These are phyloP conservation scores for Trametes sanguinea DNA, from an alignment of 768 basidiomycete genomes.

Conservation along the genomic window DNA sequence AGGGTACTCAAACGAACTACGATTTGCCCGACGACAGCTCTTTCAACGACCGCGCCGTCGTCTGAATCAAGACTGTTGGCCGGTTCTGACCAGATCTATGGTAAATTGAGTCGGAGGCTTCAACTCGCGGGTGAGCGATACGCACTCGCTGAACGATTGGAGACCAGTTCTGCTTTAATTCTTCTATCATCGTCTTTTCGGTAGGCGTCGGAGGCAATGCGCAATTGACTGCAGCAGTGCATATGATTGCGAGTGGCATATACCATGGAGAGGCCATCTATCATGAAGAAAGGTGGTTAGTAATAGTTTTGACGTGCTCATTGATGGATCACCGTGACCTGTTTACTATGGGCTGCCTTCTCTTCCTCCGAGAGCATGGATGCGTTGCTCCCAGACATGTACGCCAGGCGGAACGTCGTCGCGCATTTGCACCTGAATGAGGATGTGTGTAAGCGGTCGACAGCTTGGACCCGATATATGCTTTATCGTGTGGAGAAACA, in stretches of 20 bases:
- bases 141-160: conserved; percentile 1
- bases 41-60: neutral
- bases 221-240: neutral
- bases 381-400: neutral
- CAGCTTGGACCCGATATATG: too few relatives aligned
- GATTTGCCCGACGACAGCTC: neutral
- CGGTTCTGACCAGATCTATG: conserved; percentile 13
- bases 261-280: neutral
- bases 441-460: neutral
- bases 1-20: neutral
- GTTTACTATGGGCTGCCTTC: neutral
- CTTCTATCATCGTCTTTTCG: neutral
- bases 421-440: neutral
- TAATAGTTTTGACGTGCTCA: too few relatives aligned
- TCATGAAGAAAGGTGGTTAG: too few relatives aligned
- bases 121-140: too few relatives aligned
- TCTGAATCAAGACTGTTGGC: neutral
- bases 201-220: neutral
- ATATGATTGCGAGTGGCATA: neutral
- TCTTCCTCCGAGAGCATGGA: neutral
- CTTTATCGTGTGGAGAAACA: neutral
- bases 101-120: too few relatives aligned
- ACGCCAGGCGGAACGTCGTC: neutral
- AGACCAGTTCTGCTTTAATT: neutral
- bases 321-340: neutral